Conservation (phyloP, 495 filamentous ascomycete genomes). For the Aspergillus leporis region DNA sequence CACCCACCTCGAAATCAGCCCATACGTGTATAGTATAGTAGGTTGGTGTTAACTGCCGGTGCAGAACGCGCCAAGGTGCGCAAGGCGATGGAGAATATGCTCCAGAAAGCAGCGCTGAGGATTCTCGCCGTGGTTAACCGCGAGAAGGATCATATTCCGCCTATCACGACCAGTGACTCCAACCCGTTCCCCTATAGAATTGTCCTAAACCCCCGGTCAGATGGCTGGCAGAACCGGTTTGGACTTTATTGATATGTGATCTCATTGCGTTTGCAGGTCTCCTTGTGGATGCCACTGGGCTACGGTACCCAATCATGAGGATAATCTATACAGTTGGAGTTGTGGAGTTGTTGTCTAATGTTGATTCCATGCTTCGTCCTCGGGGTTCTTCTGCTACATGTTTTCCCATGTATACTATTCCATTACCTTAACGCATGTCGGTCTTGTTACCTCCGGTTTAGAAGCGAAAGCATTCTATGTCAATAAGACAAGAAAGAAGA, state of each 20-base stretch:
- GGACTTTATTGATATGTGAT: conserved; percentile 64
- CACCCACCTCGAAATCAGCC: neutral
- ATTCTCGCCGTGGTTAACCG: conserved; percentile 80
- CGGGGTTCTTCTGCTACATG: neutral
- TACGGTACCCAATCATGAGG: neutral
- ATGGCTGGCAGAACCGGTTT: conserved; percentile 78
- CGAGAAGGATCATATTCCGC: conserved; percentile 95
- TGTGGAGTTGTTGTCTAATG: neutral
- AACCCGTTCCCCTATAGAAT: conserved; percentile 97
- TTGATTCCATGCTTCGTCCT: neutral
- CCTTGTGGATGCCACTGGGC: neutral
- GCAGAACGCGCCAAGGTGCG: conserved; percentile 83
- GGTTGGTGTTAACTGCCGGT: conserved; percentile 2
- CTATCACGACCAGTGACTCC: conserved; percentile 86
- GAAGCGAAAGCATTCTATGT: neutral
- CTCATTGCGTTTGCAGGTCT: neutral
- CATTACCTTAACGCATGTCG: neutral
- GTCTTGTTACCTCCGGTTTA: neutral
- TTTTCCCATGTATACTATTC: neutral
- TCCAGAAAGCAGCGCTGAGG: conserved; percentile 83
- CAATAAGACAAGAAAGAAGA: neutral
- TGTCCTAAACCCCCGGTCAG: conserved; percentile 74
- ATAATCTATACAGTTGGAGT: neutral
- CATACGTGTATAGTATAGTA: neutral
- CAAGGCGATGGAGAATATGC: conserved; percentile 80